These are phyloP conservation scores for Cucurbita moschata DNA, from an alignment of 306 rosid species.

Conservation along the genomic window DNA sequence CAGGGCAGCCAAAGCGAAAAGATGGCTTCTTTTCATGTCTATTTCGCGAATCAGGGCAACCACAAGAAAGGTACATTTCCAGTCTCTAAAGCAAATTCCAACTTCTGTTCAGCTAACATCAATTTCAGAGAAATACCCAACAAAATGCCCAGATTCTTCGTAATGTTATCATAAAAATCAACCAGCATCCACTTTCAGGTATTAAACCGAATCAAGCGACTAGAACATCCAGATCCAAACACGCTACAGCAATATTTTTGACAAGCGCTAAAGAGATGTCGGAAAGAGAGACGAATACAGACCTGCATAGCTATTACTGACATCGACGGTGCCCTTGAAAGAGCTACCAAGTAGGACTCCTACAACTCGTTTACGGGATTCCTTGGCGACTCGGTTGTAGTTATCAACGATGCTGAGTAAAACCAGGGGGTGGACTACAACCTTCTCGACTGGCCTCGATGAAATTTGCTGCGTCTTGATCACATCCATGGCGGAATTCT, in stretches of 20 bases:
- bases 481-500: conserved; percentile 45
- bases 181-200: background rate
- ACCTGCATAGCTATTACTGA: conserved; percentile 88
- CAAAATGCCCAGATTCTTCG: background rate
- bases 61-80: background rate
- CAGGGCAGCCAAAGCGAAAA: background rate
- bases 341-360: conserved; percentile 75
- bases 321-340: conserved; percentile 72
- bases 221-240: background rate
- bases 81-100: background rate
- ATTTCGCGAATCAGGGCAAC: background rate
- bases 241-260: background rate
- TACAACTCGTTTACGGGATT: conserved; percentile 74
- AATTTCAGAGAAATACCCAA: background rate
- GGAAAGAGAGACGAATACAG: background rate
- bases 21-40: background rate
- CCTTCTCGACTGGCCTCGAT: conserved; percentile 61
- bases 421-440: conserved; percentile 72
- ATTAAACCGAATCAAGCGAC: background rate
- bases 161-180: background rate
- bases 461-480: conserved; percentile 77
- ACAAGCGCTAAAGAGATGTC: background rate
- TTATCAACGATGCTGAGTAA: conserved; percentile 85
- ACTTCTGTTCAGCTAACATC: background rate
- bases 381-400: conserved; percentile 77